Evolutionary conservation across 768 basidiomycete species (phyloP).

Genomic region (Exidia glandulosa): DNA sequence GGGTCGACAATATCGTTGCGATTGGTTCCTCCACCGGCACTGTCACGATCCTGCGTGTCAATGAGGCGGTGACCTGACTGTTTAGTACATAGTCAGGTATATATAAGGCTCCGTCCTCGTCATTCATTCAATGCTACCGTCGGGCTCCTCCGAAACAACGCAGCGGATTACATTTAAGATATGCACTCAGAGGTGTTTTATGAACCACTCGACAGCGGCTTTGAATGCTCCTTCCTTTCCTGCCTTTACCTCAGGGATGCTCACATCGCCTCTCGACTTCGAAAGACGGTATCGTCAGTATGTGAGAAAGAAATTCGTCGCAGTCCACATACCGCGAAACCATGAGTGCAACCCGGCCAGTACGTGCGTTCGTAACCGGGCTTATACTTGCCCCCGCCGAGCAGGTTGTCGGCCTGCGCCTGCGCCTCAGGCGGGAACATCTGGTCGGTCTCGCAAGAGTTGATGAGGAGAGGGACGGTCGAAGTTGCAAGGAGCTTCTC

Average conservation of each 20-base stretch:
- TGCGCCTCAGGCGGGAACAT: constrained; percentile 39
- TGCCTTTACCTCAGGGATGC: constrained; percentile 40
- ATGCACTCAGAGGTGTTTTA: constrained; percentile 24
- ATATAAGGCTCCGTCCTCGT: too few relatives aligned
- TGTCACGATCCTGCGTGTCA: too few relatives aligned
- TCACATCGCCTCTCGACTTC: constrained; percentile 13
- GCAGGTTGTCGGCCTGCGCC: constrained; percentile 35
- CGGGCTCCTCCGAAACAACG: too few relatives aligned
- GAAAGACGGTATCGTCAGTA: too few relatives aligned
- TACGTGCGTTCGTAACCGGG: constrained; percentile 38
- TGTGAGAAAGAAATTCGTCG: too few relatives aligned
- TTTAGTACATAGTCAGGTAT: too few relatives aligned
- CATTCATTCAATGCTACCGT: too few relatives aligned
- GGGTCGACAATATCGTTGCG: too few relatives aligned
- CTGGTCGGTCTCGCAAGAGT: constrained; percentile 44
- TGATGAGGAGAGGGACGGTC: constrained; percentile 53
- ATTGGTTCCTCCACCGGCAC: too few relatives aligned
- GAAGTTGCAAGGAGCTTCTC: constrained; percentile 40
- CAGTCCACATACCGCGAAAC: constrained; percentile 31
- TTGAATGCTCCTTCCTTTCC: constrained; percentile 58
- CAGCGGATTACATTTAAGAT: too few relatives aligned
- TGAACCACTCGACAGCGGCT: constrained; percentile 44
- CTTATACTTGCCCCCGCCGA: constrained; percentile 34
- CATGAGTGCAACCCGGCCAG: constrained; percentile 39
- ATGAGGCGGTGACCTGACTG: too few relatives aligned